These are phyloP conservation scores for Sinapis alba DNA, from an alignment of 441 rosid genomes.

Conservation along the genomic window DNA sequence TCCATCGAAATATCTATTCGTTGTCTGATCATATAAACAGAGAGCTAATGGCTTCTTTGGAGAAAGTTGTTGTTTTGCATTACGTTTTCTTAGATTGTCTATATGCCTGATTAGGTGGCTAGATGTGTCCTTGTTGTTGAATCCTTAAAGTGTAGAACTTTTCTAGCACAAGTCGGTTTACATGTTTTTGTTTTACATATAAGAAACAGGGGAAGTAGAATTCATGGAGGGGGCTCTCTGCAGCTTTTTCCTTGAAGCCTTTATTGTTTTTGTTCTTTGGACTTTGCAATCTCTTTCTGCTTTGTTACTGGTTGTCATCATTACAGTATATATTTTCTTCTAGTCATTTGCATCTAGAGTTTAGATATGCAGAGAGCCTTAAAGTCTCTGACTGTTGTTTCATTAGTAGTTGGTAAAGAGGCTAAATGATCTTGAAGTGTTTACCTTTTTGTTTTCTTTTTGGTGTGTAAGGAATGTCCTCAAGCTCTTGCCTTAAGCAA, in stretches of 20 bases:
- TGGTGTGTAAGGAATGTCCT: slow-evolving; percentile 59
- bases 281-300: background rate
- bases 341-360: slow-evolving; percentile 1
- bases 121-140: background rate
- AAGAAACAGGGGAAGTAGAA: background rate
- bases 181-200: background rate
- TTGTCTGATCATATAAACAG: slow-evolving; percentile 7
- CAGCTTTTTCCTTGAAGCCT: background rate
- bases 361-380: slow-evolving; percentile 23
- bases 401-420: slow-evolving; percentile 8
- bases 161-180: background rate
- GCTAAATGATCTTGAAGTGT: slow-evolving; percentile 31
- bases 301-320: slow-evolving; percentile 12
- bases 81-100: slow-evolving; percentile 17
- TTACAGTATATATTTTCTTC: background rate
- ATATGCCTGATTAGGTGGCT: slow-evolving; percentile 8
- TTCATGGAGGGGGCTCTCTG: background rate
- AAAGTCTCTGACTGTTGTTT: slow-evolving; percentile 35
- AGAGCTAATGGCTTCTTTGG: slow-evolving; percentile 20
- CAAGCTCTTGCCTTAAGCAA: slow-evolving; percentile 76
- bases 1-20: background rate
- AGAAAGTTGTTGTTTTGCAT: slow-evolving; percentile 18
- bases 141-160: background rate
- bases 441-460: slow-evolving; percentile 14
- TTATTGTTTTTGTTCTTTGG: slow-evolving; percentile 10